These are phyloP conservation scores for Hyaloscypha hepaticicola DNA, from an alignment of 495 filamentous ascomycete genomes.

Conservation along the genomic window DNA sequence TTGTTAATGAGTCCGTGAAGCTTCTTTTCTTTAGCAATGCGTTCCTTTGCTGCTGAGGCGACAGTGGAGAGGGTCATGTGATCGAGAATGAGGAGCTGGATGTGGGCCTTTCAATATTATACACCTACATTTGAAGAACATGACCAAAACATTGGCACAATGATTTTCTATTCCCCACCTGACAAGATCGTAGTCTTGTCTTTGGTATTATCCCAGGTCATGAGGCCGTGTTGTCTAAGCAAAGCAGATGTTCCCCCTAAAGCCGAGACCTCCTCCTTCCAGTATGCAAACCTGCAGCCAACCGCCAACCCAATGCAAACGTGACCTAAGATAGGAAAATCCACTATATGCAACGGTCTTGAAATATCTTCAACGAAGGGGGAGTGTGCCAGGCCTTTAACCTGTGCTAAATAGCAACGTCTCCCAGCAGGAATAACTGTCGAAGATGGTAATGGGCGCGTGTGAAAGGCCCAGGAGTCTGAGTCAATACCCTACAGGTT, in stretches of 20 bases:
- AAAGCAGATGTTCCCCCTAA: background rate
- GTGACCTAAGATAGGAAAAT: background rate
- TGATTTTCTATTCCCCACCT: background rate
- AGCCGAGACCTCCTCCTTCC: background rate
- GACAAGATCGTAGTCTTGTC: background rate
- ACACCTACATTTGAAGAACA: too few relatives aligned
- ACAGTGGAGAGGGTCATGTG: slow-evolving; percentile 5
- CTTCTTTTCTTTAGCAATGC: background rate
- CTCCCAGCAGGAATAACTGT: background rate
- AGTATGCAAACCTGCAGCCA: background rate
- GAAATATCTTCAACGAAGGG: background rate
- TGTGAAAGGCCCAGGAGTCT: background rate
- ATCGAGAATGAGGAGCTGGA: slow-evolving; percentile 8
- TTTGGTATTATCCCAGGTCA: background rate
- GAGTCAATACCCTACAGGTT: background rate
- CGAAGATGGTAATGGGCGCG: background rate
- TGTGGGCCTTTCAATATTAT: too few relatives aligned
- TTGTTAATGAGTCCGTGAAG: slow-evolving; percentile 33
- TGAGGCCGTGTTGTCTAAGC: background rate
- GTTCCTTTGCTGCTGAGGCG: slow-evolving; percentile 1
- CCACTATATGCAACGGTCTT: background rate
- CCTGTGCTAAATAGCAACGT: background rate
- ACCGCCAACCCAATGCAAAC: background rate
- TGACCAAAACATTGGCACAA: too few relatives aligned
- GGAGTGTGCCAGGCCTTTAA: background rate